A percentile compares a stretch with the other conserved stretches of the same genome.
Conservation (phyloP, 208 protist species). For the Crithidia sp. region DNA sequence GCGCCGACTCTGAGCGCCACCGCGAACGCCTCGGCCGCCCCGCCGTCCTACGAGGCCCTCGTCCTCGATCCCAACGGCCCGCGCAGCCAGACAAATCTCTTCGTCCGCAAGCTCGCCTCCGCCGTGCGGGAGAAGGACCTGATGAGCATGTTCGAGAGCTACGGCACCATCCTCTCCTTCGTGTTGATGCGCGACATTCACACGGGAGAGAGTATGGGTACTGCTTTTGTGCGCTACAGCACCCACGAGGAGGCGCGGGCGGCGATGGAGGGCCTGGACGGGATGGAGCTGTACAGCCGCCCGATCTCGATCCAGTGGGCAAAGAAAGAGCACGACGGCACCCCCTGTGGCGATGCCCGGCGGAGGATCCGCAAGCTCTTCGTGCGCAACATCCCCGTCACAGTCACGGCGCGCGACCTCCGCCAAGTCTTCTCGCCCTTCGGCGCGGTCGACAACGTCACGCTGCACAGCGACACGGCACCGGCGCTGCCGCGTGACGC, state of each 20-base stretch:
- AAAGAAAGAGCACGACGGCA: constrained; percentile 80
- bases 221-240: constrained; percentile 82
- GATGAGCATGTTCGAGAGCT: constrained; percentile 58
- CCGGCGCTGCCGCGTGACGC: constrained; percentile 25
- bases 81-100: constrained; percentile 82
- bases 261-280: constrained; percentile 63
- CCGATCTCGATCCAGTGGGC: constrained; percentile 84
- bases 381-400: constrained; percentile 83
- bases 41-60: constrained; percentile 55
- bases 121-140: constrained; percentile 63
- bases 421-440: constrained; percentile 50
- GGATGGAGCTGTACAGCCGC: constrained; percentile 47
- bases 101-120: constrained; percentile 74
- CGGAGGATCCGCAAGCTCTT: constrained; percentile 81
- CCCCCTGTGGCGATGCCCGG: constrained; percentile 69
- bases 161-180: constrained; percentile 66
- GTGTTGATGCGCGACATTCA: constrained; percentile 88
- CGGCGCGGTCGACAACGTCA: constrained; percentile 61
- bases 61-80: constrained; percentile 58
- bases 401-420: constrained; percentile 51
- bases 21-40: constrained; percentile 6
- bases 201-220: constrained; percentile 82
- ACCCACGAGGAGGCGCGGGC: constrained; percentile 60
- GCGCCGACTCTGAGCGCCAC: neutral
- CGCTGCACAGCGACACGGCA: constrained; percentile 75